phyloP scores from a whole-genome alignment of 352 stramenopile species.

The Phytophthora litchii region DNA sequence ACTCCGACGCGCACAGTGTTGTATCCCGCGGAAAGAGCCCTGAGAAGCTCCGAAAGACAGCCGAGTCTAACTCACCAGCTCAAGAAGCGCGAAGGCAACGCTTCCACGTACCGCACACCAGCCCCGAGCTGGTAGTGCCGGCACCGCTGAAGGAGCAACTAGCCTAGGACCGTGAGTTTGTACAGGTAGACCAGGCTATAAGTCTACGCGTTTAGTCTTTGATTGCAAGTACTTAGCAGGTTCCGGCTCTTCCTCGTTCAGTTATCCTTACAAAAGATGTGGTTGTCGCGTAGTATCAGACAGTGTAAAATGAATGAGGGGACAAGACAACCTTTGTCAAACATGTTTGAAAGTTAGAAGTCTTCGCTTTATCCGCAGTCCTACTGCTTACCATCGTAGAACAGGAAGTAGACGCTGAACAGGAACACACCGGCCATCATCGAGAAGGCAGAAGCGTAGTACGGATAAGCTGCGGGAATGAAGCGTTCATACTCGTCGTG shows the following conservation, averaged over 20 bases:
- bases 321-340: background rate
- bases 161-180: constrained; percentile 13
- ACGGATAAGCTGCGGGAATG: constrained; percentile 92
- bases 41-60: constrained; percentile 30
- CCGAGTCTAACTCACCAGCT: constrained; percentile 19
- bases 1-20: constrained; percentile 16
- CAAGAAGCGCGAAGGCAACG: constrained; percentile 27
- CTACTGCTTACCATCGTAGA: constrained; percentile 74
- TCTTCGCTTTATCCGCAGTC: background rate
- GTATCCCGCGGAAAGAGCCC: constrained; percentile 12
- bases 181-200: constrained; percentile 22
- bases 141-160: constrained; percentile 30
- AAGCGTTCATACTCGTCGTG: constrained; percentile 96
- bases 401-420: constrained; percentile 92
- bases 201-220: constrained; percentile 7
- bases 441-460: constrained; percentile 92
- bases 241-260: background rate
- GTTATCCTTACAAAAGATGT: background rate
- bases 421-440: constrained; percentile 92
- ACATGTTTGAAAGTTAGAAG: background rate
- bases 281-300: background rate
- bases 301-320: background rate
- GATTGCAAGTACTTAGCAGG: constrained; percentile 3
- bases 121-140: constrained; percentile 24
- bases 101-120: constrained; percentile 14